These are phyloP conservation scores for Uronychia binucleata DNA, from an alignment of 73 alveolate genomes.

Conservation along the genomic window DNA sequence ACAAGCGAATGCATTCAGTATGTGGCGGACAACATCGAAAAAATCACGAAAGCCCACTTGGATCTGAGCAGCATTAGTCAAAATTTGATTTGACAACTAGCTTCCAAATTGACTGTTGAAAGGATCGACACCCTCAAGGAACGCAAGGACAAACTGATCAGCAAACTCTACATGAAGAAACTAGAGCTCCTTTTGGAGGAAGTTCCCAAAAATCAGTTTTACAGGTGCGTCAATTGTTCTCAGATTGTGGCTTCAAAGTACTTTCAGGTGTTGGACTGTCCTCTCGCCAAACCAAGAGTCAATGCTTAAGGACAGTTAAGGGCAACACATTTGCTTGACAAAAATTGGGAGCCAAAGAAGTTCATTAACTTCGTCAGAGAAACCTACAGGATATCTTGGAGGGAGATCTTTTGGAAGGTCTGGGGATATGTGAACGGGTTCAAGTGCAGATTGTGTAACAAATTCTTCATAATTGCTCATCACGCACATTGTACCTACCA, in stretches of 20 bases:
- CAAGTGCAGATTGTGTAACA: conserved; percentile 34
- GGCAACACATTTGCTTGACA: conserved; percentile 60
- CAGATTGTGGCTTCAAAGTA: conserved; percentile 27
- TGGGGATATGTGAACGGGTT: conserved; percentile 51
- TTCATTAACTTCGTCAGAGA: conserved; percentile 65
- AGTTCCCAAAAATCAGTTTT: conserved; percentile 46
- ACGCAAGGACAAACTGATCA: conserved; percentile 56
- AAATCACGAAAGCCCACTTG: conserved; percentile 45
- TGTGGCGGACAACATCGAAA: conserved; percentile 41
- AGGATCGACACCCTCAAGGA: conserved; percentile 47
- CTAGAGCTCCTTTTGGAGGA: conserved; percentile 61
- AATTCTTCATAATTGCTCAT: not conserved
- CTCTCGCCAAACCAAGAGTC: conserved; percentile 29
- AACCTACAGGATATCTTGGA: conserved; percentile 64
- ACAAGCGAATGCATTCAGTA: conserved; percentile 52
- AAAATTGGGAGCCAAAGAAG: conserved; percentile 62
- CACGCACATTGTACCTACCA: conserved; percentile 2
- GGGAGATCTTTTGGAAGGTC: conserved; percentile 68
- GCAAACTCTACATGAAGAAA: conserved; percentile 65
- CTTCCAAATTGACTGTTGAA: conserved; percentile 22
- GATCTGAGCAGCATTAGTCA: conserved; percentile 63
- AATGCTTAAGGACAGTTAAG: conserved; percentile 48
- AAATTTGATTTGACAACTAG: conserved; percentile 33
- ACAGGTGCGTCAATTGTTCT: conserved; percentile 56
- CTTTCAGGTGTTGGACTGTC: conserved; percentile 39